Base-by-base conservation (phyloP, 176 grass and related monocot species). In the Tillandsia leiboldiana region DNA sequence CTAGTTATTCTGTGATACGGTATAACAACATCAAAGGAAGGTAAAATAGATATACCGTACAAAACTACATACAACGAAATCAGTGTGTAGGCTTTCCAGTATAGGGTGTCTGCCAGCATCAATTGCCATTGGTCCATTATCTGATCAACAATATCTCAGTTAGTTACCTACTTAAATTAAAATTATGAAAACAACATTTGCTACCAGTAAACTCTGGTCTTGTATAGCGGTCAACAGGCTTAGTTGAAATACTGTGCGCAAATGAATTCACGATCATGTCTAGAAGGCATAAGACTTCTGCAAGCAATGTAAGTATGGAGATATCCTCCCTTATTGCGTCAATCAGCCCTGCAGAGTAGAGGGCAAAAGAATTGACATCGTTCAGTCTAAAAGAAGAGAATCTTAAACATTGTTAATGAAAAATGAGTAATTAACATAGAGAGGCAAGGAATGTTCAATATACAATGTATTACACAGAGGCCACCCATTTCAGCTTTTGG, bases 251-350 rank as follows among this genome's bases (percentile, higher is more conserved):
- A 64, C 74, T 90, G 74, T 92, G 75, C 10, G 86, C 88, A 85
- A 97, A 97, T 77, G 93, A 97, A 80, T 92, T 97, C 65, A 92
- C 89, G 84, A 92, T 87, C 93, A 97, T 92, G 82, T 92, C 93
- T 71, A 97, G 70, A 52, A 92, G 82, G 72, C 88, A 92, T 26
- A 97, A 69, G 67, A 90, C 93, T 71, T 97, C 93, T 18, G 93
- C 86, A 13, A 97, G 93, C 81, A 90, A 50, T 14, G 86, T 92
- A 57, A 92, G 73, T 59, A 96, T 92, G 73, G 70, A 66, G 52
- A 92, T 72, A 63, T 92, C 89, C 75, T 87, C 72, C 87, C 89
- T 85, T 76, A 96, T 92, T 59, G 77, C 74, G 49, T 89, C 84
- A 83, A 89, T 87, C 73, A 92, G 73, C 11, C 86, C 89, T 96